A percentile compares a stretch with the other conserved stretches of the same genome.
Evolutionary conservation across 1,139 yeast genomes (phyloP).

Genomic region (Nakaseomyces sp.): DNA sequence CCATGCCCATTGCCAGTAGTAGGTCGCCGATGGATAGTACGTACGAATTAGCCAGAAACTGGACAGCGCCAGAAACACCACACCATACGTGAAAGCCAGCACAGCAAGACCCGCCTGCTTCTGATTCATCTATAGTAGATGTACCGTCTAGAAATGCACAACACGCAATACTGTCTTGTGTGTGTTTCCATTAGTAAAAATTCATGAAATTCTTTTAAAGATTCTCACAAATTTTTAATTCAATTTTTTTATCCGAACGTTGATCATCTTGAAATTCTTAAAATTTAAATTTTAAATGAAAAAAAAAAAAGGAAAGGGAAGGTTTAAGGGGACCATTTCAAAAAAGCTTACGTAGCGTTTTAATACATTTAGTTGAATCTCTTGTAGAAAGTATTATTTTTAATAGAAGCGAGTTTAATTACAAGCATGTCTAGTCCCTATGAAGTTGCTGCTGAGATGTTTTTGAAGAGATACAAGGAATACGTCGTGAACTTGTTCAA

Average conservation of each 20-base stretch:
- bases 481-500: slow-evolving; percentile 15
- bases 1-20: slow-evolving; percentile 21
- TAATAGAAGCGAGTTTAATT: too few species aligned
- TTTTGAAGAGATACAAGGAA: slow-evolving; percentile 20
- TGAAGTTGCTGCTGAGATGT: slow-evolving; percentile 16
- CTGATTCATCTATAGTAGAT: too few species aligned
- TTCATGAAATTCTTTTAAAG: too few species aligned
- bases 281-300: too few species aligned
- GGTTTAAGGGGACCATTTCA: too few species aligned
- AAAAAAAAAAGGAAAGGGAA: not conserved
- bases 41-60: slow-evolving; percentile 1
- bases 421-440: slow-evolving; percentile 4
- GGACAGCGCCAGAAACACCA: not conserved
- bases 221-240: too few species aligned
- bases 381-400: too few species aligned
- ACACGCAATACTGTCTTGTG: not conserved
- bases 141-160: too few species aligned
- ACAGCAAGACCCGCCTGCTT: slow-evolving; percentile 6
- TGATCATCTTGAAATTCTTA: not conserved
- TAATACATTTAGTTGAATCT: too few species aligned
- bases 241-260: too few species aligned
- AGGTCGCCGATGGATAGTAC: slow-evolving; percentile 7
- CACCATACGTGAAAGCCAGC: slow-evolving; percentile 4
- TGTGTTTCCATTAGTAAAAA: too few species aligned
- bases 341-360: too few species aligned